phyloP scores from a whole-genome alignment of 148 eudicot species.

The Rhododendron vialii region DNA sequence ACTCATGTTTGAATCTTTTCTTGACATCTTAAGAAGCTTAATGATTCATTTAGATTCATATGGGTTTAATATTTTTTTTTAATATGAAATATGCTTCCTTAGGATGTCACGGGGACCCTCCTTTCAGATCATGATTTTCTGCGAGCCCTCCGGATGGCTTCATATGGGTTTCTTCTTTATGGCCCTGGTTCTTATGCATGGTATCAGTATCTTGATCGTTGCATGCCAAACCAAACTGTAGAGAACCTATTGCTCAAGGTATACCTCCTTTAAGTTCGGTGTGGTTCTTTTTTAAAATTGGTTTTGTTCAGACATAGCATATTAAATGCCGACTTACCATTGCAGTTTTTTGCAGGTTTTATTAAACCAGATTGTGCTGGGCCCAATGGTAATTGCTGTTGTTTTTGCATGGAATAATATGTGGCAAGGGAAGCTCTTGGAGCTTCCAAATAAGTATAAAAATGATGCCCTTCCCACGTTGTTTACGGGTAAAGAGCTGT shows the following conservation, averaged over 20 bases:
- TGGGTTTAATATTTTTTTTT: background rate
- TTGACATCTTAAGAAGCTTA: background rate
- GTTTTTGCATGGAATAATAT: constrained; percentile 92
- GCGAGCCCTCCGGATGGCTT: constrained; percentile 84
- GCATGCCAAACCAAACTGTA: constrained; percentile 72
- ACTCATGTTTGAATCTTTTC: background rate
- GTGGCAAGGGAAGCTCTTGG: constrained; percentile 78
- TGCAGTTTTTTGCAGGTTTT: constrained; percentile 48
- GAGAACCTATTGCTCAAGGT: constrained; percentile 70
- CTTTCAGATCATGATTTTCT: constrained; percentile 74
- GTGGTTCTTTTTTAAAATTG: background rate
- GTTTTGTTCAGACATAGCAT: constrained; percentile 7
- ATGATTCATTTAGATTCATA: background rate
- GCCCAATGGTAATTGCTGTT: constrained; percentile 87
- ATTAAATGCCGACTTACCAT: background rate
- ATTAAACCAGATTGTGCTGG: constrained; percentile 80
- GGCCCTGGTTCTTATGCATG: constrained; percentile 94
- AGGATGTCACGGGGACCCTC: constrained; percentile 52
- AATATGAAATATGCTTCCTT: background rate
- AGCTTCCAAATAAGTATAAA: constrained; percentile 84
- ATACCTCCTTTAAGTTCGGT: background rate
- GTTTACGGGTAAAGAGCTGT: constrained; percentile 42
- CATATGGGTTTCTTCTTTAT: constrained; percentile 80
- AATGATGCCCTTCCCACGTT: constrained; percentile 80
- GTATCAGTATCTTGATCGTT: constrained; percentile 76